Evolutionary conservation across 768 basidiomycete genomes (phyloP).

Genomic region (Gloeophyllum trabeum): DNA sequence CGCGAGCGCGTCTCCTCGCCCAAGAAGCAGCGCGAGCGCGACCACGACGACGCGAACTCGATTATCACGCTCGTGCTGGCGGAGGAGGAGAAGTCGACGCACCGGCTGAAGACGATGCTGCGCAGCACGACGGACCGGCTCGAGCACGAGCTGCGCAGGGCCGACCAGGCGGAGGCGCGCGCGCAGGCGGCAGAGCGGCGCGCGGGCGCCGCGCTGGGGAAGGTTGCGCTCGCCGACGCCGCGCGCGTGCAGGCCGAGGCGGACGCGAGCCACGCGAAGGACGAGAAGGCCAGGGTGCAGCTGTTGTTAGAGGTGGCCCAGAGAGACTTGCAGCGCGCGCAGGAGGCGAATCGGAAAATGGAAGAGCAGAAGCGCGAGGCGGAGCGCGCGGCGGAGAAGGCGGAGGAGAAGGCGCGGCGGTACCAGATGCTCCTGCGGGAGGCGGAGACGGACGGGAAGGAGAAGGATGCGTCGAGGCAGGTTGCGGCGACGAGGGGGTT

Average conservation of each 20-base stretch:
- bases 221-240: constrained; percentile 28
- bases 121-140: constrained; percentile 39
- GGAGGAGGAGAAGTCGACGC: constrained; percentile 47
- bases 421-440: constrained; percentile 32
- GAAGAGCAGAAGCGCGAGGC: constrained; percentile 20
- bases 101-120: constrained; percentile 41
- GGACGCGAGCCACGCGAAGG: constrained; percentile 25
- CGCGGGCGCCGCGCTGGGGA: constrained; percentile 27
- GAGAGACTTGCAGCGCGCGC: constrained; percentile 22
- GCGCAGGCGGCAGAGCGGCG: constrained; percentile 41
- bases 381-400: constrained; percentile 22
- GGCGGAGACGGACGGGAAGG: constrained; percentile 31
- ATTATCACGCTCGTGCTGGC: constrained; percentile 28
- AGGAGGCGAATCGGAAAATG: constrained; percentile 4
- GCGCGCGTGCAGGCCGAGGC: constrained; percentile 27
- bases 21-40: constrained; percentile 21
- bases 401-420: constrained; percentile 32
- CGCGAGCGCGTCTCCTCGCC: constrained; percentile 26
- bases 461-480: constrained; percentile 16
- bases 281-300: constrained; percentile 35
- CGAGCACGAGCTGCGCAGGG: constrained; percentile 43
- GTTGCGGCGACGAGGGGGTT: constrained; percentile 31
- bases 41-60: constrained; percentile 13
- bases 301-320: constrained; percentile 35
- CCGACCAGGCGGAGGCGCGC: constrained; percentile 37